Evolutionary conservation across 164 flowering plant genomes (phyloP), one percentile per base, ranked within the genome.

Genomic region (Dillenia suffruticosa): DNA sequence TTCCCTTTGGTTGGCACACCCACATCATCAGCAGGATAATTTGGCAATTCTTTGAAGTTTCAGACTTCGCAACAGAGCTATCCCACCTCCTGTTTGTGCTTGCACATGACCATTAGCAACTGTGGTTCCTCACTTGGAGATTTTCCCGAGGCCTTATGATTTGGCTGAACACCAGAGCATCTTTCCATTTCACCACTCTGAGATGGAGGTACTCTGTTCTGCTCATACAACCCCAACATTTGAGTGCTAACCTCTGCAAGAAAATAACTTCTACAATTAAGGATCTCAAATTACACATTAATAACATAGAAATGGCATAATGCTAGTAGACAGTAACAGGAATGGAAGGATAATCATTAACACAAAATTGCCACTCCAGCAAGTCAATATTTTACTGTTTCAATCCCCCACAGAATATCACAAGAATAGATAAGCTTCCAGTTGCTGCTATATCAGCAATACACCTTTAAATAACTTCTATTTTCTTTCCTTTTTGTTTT

Each of bases 171-270:
- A 32, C 40, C 40, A 5, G 40, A 32, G 40, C 40, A 85, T 56
- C 84, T 92, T 64, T 89, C 98, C 8, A 75, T 73, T 77, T 89
- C 99, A 79, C 90, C 85, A 44, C 82, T 83, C 63, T 81, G 90
- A 51, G 96, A 77, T 61, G 79, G 76, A 2, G 84, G 92, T 16
- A 81, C 70, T 65, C 86, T 72, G 73, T 92, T 92, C 72, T 95
- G 99, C 70, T 95, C 99, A 70, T 95, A 95, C 15, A 92, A 65
- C 69, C 89, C 99, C 77, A 95, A 63, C 97, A 95, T 92, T 73
- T 95, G 99, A 76, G 92, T 89, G 87, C 97, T 95, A 45, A 95
- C 96, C 82, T 92, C 99, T 95, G 91, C 75, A 74, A 76, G 45
- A 63, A 65, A 59, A 4, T 49, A 58, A 62, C n/a, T 15, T 26